Base-by-base conservation (phyloP, 306 rosid genomes). In the Cucurbita argyrosperma region DNA sequence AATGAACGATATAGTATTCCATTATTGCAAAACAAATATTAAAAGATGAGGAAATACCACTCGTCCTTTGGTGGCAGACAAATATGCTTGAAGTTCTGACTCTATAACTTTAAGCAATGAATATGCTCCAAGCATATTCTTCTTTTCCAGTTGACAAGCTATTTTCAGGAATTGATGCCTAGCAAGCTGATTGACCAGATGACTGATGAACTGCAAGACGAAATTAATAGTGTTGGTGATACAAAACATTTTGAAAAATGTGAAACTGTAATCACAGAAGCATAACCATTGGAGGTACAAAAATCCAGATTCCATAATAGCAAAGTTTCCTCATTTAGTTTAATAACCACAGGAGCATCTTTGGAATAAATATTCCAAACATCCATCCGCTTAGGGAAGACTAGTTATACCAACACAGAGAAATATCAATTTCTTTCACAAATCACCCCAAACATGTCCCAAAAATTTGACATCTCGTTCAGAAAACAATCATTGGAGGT, bases 71-170 rank as follows among this genome's bases (percentile, higher is more conserved):
- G 95, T 89, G 67, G 97, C 96, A 71, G 91, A 94, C 76, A 88
- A 65, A 84, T 87, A 91, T 26, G 97, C 80, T 79, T 91, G 95
- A 77, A 94, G 88, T 84, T 91, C 99, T 49, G 95, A 94, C 80
- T 94, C 99, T 60, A 89, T 84, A 76, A 89, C 97, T 83, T 94
- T 91, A 58, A 94, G 95, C 84, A 91, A 84, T 4, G 96, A 86
- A 86, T 83, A 91, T 72, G 97, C 97, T 81, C 95, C 97, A 69
- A 91, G 99, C 95, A 89, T 89, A 75, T 86, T 84, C 84, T 87
- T 94, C 88, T 94, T 94, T 80, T 94, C 99, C 82, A 94, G 80
- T 74, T 91, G 97, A 80, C 99, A 94, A 74, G 96, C 95, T 78
- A 94, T 84, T 86, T 94, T 91, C 61, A 94, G 85, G 74, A 94